A percentile compares a stretch with the other conserved stretches of the same genome.
phyloP scores from a whole-genome alignment of 129 eudicot genomes.

The Daucus carota region DNA sequence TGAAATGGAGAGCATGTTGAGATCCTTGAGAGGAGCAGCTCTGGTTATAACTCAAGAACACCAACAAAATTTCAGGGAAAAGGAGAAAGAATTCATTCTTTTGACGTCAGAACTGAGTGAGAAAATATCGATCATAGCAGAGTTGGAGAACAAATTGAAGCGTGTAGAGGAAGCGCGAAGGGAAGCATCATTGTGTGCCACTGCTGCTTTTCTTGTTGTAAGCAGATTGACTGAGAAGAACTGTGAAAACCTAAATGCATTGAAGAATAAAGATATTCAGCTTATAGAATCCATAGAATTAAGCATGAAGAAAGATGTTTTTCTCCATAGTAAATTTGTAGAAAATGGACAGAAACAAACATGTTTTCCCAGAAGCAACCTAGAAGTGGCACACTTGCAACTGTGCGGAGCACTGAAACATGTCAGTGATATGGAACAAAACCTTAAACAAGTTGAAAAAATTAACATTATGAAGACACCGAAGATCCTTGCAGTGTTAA shows the following conservation, averaged over 20 bases:
- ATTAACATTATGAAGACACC: slow-evolving; percentile 20
- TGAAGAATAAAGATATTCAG: slow-evolving; percentile 36
- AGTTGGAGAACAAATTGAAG: slow-evolving; percentile 33
- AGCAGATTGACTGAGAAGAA: slow-evolving; percentile 67
- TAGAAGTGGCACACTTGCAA: slow-evolving; percentile 15
- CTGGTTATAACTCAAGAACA: slow-evolving; percentile 78
- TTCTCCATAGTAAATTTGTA: slow-evolving; percentile 25
- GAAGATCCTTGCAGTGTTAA: slow-evolving; percentile 34
- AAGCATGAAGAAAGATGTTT: slow-evolving; percentile 26
- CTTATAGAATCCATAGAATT: slow-evolving; percentile 26
- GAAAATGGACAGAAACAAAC: slow-evolving; percentile 25
- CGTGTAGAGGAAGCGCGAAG: slow-evolving; percentile 32
- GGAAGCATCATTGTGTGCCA: slow-evolving; percentile 51
- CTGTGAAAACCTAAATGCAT: slow-evolving; percentile 24
- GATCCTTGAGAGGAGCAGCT: slow-evolving; percentile 84
- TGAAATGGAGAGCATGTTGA: slow-evolving; percentile 78
- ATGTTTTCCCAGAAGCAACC: slow-evolving; percentile 17
- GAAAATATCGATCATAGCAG: slow-evolving; percentile 24
- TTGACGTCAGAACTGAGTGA: slow-evolving; percentile 43
- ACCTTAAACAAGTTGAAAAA: slow-evolving; percentile 30
- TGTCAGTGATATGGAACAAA: slow-evolving; percentile 8
- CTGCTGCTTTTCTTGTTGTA: slow-evolving; percentile 62
- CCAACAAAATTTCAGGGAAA: slow-evolving; percentile 59
- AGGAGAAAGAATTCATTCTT: slow-evolving; percentile 44
- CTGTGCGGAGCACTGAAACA: slow-evolving; percentile 21